phyloP scores from a whole-genome alignment of 345 rosid genomes.

The Salix brachista region DNA sequence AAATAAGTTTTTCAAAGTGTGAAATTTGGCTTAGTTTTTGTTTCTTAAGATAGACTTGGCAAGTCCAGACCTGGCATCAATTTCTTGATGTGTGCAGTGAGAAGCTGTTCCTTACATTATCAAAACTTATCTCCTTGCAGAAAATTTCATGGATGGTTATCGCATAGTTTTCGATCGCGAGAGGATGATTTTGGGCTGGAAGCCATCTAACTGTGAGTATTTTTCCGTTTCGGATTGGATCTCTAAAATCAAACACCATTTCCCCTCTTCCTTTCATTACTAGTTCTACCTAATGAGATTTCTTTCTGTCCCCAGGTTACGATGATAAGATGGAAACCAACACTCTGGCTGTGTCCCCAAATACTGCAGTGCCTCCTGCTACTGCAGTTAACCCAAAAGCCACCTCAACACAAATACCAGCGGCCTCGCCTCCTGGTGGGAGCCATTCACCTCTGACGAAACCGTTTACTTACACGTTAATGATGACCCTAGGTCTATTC shows the following conservation, averaged over 20 bases:
- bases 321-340: slow-evolving; percentile 18
- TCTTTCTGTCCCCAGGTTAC: slow-evolving; percentile 35
- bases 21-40: no score
- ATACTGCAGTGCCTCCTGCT: slow-evolving; percentile 47
- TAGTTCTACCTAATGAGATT: neutral
- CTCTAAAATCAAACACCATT: neutral
- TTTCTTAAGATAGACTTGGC: no score
- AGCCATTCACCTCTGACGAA: slow-evolving; percentile 16
- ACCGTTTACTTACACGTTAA: slow-evolving; percentile 8
- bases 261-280: neutral
- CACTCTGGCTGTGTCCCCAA: slow-evolving; percentile 36
- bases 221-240: neutral
- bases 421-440: slow-evolving; percentile 21
- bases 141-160: slow-evolving; percentile 82
- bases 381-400: slow-evolving; percentile 62
- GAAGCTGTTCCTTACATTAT: slow-evolving; percentile 5
- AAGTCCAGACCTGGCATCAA: neutral
- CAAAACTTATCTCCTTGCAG: slow-evolving; percentile 31
- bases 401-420: slow-evolving; percentile 29
- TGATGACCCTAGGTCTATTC: slow-evolving; percentile 24
- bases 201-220: slow-evolving; percentile 63
- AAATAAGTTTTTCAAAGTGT: neutral
- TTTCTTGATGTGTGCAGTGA: neutral
- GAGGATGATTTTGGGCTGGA: slow-evolving; percentile 63
- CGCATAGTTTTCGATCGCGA: slow-evolving; percentile 66